Evolutionary conservation across 2,329 filamentous ascomycete genomes (phyloP), one percentile per base, ranked within the genome.

Genomic region (Xylariaceae sp.): DNA sequence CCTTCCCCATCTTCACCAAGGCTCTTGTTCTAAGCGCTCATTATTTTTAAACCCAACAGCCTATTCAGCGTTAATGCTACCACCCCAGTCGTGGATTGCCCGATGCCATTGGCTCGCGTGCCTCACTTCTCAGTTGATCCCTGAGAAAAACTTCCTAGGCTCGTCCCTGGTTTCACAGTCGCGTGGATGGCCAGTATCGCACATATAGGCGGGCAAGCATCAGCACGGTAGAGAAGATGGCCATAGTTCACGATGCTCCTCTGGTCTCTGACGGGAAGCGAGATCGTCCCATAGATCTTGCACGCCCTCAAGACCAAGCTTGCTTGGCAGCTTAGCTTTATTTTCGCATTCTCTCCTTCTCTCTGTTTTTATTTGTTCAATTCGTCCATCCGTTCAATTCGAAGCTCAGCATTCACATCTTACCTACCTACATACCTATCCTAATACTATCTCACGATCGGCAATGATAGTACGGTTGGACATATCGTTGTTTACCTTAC

Each of bases 401-500:
- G 42, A 5, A 5, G 5, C n/a, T 13, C 10, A 45, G 42, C 42
- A n/a, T n/a, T 45, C 3, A 13, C 10, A 45, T 45, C 42, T 45
- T n/a, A 45, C n/a, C 9, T 56, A 6, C 17, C 42, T 49, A 45
- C 17, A 17, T 17, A 17, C 17, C 17, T 17, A 17, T 17, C 17
- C 17, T 17, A 17, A 7, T 50, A 54, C 23, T 51, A 57, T 51
- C 23, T 17, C 48, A 35, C 13, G 23, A 47, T 55, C 34, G 58
- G 57, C 51, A 58, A 62, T 62, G 61, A 17, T 58, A 35, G 45
- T 50, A 34, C n/a, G 42, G 18, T 53, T 34, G 23, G 34, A 49
- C 44, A 56, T 44, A 58, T 48, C 55, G 55, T 47, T 37, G 23
- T 42, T 34, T 34, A 15, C 50, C 58, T 53, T 30, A 10, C 47